Conservation (phyloP, 1,139 yeast species). For the Geotrichum fermentans region DNA sequence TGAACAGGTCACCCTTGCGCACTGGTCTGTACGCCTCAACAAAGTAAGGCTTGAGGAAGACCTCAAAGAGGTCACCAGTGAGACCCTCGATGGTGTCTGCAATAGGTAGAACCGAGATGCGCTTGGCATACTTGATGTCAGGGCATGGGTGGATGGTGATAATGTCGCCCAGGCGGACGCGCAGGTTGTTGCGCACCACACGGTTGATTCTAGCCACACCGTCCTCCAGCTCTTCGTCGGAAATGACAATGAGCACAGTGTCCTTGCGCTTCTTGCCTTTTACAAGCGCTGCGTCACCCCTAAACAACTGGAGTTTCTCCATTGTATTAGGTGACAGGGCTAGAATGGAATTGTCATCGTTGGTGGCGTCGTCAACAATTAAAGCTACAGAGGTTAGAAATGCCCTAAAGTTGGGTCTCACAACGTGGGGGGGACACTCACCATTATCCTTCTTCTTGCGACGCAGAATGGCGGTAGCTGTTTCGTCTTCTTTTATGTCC, state of each 20-base stretch:
- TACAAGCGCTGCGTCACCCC: slow-evolving; percentile 96
- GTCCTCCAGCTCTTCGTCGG: slow-evolving; percentile 94
- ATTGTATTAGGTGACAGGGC: slow-evolving; percentile 91
- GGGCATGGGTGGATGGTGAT: slow-evolving; percentile 93
- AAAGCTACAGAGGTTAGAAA: slow-evolving; percentile 43
- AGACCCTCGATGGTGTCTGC: slow-evolving; percentile 98
- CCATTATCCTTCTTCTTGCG: slow-evolving; percentile 94
- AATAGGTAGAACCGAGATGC: slow-evolving; percentile 94
- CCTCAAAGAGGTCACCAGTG: slow-evolving; percentile 96
- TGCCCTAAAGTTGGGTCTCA: too few relatives aligned
- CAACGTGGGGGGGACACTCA: slow-evolving; percentile 24
- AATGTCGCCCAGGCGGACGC: slow-evolving; percentile 91
- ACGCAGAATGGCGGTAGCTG: slow-evolving; percentile 96
- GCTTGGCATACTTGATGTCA: slow-evolving; percentile 82
- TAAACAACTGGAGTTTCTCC: slow-evolving; percentile 89
- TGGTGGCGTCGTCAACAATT: slow-evolving; percentile 92
- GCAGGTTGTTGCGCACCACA: slow-evolving; percentile 88
- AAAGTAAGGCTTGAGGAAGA: slow-evolving; percentile 93
- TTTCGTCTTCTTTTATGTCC: slow-evolving; percentile 61
- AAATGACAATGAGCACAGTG: slow-evolving; percentile 92
- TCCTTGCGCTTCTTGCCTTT: slow-evolving; percentile 98
- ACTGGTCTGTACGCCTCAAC: slow-evolving; percentile 99
- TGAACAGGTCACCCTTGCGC: slow-evolving; percentile 92
- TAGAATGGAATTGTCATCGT: slow-evolving; percentile 94
- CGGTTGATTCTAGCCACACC: slow-evolving; percentile 93